Evolutionary conservation across 805 yeast species (phyloP), one percentile per base, ranked within the genome.

Genomic region (Kodamaea fukazawae): DNA sequence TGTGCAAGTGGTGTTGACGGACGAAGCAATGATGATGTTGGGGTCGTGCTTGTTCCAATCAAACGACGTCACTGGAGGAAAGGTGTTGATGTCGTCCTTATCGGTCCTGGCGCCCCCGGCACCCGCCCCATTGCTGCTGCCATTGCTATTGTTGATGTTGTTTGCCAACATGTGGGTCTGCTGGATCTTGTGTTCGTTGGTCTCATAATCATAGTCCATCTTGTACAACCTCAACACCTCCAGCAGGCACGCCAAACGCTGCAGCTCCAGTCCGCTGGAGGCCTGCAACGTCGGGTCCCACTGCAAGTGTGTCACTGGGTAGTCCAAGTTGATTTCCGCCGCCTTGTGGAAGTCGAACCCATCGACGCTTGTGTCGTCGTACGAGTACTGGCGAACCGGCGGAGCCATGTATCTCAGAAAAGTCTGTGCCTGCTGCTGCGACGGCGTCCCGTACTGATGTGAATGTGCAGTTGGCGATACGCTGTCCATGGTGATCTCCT

Each of bases 1-100:
- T 0, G 98, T 90, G 63, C 99, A 93, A 0, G 99, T 93, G 1
- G 99, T 93, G 63, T 93, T 99, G 8, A 91, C 86, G 14, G 93
- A 82, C 46, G 91, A 78, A 1, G 97, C 87, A 27, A 93, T 83
- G 14, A 89, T 75, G 29, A 80, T 61, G 35, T 78, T 77, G 2
- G 86, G 76, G 51, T 86, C 90, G 1, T 72, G 68, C 27, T 71
- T 64, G 65, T 86, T 88, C 97, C 99, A 93, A 63, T 93, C 96
- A 52, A 93, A 87, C 2, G 95, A 81, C 0, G 98, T 90, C 38
- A 93, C 74, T 4, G 99, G 99, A 1, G 99, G 95, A 36, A 81
- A 67, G 14, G 73, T 73, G 53, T 71, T 69, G 40, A 64, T 50
- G 47, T 71, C 71, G 37, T 71, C 74, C 32, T 67, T 65, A 32